A percentile compares a stretch with the other conserved stretches of the same genome.
These are phyloP conservation scores for Fusarium torreyae DNA, from an alignment of 2,329 filamentous ascomycete species.

Conservation along the genomic window DNA sequence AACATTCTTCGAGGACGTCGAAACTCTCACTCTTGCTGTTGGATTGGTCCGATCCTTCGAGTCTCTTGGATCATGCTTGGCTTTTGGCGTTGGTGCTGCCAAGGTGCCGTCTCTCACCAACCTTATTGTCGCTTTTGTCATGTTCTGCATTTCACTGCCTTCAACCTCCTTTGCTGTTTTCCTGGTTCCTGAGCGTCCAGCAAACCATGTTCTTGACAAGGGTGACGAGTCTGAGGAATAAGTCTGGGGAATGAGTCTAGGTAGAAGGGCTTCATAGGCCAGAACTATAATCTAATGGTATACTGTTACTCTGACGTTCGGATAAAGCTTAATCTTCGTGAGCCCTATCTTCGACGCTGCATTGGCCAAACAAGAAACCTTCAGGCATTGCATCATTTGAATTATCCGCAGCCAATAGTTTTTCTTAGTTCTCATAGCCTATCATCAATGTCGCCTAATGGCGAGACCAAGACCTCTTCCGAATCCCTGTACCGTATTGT, in stretches of 20 bases:
- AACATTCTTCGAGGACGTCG: slow-evolving; percentile 65
- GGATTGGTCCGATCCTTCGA: slow-evolving; percentile 65
- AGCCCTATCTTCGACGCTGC: no score
- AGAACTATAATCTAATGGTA: no score
- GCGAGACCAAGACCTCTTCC: slow-evolving; percentile 1
- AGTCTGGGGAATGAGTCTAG: slow-evolving; percentile 6
- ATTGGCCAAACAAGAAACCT: no score
- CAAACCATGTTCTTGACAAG: slow-evolving; percentile 25
- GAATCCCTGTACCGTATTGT: slow-evolving; percentile 12
- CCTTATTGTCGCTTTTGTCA: slow-evolving; percentile 62
- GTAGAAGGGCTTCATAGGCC: no score
- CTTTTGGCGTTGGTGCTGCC: slow-evolving; percentile 64
- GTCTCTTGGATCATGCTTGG: slow-evolving; percentile 62
- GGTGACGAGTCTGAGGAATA: slow-evolving; percentile 17
- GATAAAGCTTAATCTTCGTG: no score
- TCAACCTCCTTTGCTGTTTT: slow-evolving; percentile 55
- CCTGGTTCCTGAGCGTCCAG: slow-evolving; percentile 55
- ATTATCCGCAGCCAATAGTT: no score
- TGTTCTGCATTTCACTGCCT: slow-evolving; percentile 62
- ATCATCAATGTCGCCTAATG: not conserved
- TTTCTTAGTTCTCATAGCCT: no score
- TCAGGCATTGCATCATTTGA: no score
- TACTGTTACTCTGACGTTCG: no score
- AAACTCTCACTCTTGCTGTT: slow-evolving; percentile 65
- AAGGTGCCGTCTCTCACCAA: slow-evolving; percentile 64